These are phyloP conservation scores for Ramaria sp. DNA, from an alignment of 768 basidiomycete species.

Conservation along the genomic window DNA sequence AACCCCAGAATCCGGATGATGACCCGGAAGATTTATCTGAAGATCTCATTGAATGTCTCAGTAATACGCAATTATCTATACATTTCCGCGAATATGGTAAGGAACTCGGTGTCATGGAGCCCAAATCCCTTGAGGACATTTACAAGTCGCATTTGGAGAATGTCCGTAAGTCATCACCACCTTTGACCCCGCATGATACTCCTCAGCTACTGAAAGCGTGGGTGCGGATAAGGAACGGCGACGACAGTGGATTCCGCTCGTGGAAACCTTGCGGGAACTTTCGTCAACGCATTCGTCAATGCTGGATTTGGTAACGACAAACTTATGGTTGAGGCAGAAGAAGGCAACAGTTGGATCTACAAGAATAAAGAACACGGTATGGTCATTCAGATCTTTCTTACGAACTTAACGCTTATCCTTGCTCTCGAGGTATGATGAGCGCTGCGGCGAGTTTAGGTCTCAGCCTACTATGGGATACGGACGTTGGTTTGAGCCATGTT, in stretches of 20 bases:
- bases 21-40: conserved; percentile 56
- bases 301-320: conserved; percentile 99
- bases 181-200: background rate
- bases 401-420: background rate
- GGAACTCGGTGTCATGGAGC: conserved; percentile 80
- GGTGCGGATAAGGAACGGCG: conserved; percentile 49
- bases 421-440: conserved; percentile 75
- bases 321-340: conserved; percentile 92
- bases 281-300: conserved; percentile 98
- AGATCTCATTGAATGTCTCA: conserved; percentile 76
- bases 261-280: conserved; percentile 90
- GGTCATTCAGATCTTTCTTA: conserved; percentile 11
- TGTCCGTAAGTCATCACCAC: conserved; percentile 41
- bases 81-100: conserved; percentile 90
- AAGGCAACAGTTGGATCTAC: conserved; percentile 97
- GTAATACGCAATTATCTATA: conserved; percentile 72
- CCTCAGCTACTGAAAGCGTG: background rate
- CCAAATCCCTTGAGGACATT: conserved; percentile 91
- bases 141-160: conserved; percentile 96
- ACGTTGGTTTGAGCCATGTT: conserved; percentile 84
- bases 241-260: conserved; percentile 87
- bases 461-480: conserved; percentile 92
- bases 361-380: conserved; percentile 98
- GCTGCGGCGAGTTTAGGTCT: conserved; percentile 92
- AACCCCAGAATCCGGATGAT: conserved; percentile 42